Percentiles rank a stretch among this genome's conserved stretches.
Conservation (phyloP, 805 yeast genomes). For the Candida xyloterini region DNA sequence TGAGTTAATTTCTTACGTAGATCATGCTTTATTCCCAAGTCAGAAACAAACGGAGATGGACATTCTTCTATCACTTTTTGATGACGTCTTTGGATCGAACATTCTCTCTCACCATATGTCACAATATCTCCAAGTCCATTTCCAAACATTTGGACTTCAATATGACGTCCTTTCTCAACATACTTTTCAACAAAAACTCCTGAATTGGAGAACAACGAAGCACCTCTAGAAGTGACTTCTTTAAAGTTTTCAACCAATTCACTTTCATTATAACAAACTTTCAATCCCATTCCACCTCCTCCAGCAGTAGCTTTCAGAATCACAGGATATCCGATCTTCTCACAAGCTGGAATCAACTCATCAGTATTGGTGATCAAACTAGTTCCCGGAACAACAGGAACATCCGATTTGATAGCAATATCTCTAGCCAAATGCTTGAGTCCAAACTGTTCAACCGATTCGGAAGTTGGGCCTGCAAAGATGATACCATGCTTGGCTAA, state of each 20-base stretch:
- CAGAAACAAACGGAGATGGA: constrained; percentile 93
- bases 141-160: constrained; percentile 94
- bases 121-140: constrained; percentile 91
- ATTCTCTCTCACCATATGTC: constrained; percentile 95
- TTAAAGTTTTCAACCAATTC: constrained; percentile 82
- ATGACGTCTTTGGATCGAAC: constrained; percentile 95
- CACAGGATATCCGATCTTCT: constrained; percentile 74
- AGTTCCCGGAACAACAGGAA: constrained; percentile 95
- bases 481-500: constrained; percentile 78
- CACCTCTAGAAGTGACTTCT: constrained; percentile 91
- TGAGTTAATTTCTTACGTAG: constrained; percentile 59
- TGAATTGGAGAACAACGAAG: constrained; percentile 86
- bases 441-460: constrained; percentile 85
- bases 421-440: constrained; percentile 95
- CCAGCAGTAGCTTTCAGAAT: constrained; percentile 98
- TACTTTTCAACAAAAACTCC: constrained; percentile 95
- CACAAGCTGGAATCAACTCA: constrained; percentile 74
- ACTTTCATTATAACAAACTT: constrained; percentile 76
- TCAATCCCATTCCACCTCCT: constrained; percentile 98
- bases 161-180: constrained; percentile 93
- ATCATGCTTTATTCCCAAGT: constrained; percentile 44
- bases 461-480: constrained; percentile 94
- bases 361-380: constrained; percentile 66
- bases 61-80: constrained; percentile 96
- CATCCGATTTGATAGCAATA: constrained; percentile 83